Evolutionary conservation across 257 asterid genomes (phyloP), one percentile per base, ranked within the genome.

Genomic region (Solanum habrochaites): DNA sequence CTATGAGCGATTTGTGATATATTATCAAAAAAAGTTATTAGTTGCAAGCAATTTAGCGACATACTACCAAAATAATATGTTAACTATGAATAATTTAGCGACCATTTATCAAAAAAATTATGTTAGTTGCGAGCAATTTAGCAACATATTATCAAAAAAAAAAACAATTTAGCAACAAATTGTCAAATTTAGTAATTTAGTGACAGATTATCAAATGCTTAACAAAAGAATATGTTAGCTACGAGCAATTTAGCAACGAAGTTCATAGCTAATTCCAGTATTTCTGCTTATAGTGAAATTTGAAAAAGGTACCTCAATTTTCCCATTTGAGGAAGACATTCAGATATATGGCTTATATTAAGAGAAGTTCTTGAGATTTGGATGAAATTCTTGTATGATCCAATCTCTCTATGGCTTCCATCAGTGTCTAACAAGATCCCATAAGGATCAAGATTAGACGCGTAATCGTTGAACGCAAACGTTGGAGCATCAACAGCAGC

Each of bases 381-480:
- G 73, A 94, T 89, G 89, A 92, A 95, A 87, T 94, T 91, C 89
- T 94, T 95, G 90, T 97, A 95, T 1, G 98, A 92, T 85, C 98
- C 99, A 42, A 94, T 85, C 70, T 97, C 98, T 90, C 95, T 88
- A 43, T 92, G 80, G 77, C 82, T 89, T 83, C 89, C 89, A 87
- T 95, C 97, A 31, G 89, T 86, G 86, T 94, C 98, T 32, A 92
- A 91, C 88, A 93, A 86, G 86, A 95, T 93, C 49, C 93, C 92
- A 32, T 94, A 95, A 70, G 99, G 99, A 88, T 95, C 99, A 40
- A 93, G 88, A 47, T 92, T 90, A 43, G 92, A 90, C 21, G 91
- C 88, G 66, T 47, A 88, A 35, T 91, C 90, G 43, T 86, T 89
- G 91, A 88, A 89, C 25, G 95, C 92, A 73, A 93, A 93, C 9